Evolutionary conservation across 1,284 basidiomycete species (phyloP).

Genomic region (Ganoderma meredithae): DNA sequence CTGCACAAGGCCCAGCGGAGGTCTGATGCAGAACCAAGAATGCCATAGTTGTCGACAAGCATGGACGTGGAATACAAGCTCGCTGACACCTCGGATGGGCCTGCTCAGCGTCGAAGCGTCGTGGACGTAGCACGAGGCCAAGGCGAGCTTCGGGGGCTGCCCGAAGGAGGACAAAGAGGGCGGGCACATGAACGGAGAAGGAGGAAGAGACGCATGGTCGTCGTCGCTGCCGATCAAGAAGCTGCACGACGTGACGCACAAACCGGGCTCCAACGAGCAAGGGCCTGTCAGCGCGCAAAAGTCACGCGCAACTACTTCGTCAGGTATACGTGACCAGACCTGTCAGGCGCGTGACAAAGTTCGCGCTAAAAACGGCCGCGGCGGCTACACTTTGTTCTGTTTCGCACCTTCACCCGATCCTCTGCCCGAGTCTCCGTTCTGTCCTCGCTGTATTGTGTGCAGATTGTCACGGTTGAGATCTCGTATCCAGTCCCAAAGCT

Average conservation of each 20-base stretch:
- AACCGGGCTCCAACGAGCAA: not conserved
- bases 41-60: not conserved
- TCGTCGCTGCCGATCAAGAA: constrained; percentile 5
- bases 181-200: not conserved
- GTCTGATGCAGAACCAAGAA: constrained; percentile 4
- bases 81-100: not conserved
- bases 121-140: not conserved
- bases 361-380: too few relatives aligned
- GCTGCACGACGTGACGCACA: not conserved
- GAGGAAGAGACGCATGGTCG: not conserved
- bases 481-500: too few relatives aligned
- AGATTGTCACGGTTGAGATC: too few relatives aligned
- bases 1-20: not conserved
- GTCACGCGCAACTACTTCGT: too few relatives aligned
- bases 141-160: not conserved
- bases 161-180: not conserved
- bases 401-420: too few relatives aligned
- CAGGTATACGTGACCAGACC: too few relatives aligned
- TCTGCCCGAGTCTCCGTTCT: too few relatives aligned
- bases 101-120: not conserved
- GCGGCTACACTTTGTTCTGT: too few relatives aligned
- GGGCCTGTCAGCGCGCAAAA: too few relatives aligned
- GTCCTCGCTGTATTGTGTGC: too few relatives aligned
- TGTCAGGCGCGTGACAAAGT: too few relatives aligned
- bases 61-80: not conserved